Base-by-base conservation (phyloP, 1,284 basidiomycete genomes). In the Melanopsichium pennsylvanicum region DNA sequence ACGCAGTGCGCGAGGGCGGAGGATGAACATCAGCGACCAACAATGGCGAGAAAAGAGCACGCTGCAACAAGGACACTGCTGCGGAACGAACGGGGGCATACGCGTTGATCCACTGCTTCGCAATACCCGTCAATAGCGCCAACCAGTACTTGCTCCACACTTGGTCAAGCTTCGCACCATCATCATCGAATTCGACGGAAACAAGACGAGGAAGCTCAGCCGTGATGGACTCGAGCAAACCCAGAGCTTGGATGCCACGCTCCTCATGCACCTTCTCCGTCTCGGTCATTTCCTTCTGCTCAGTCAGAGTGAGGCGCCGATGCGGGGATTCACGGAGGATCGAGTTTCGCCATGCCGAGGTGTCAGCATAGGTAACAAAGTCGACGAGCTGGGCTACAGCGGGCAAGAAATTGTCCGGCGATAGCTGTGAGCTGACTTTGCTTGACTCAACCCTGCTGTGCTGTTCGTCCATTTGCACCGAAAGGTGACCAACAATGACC, bases 101-200 rank as follows among this genome's bases (percentile, higher is more conserved):
- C 3, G 89, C 88, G 74, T 93, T 96, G 37, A 89, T 87, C 46
- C 91, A 93, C 80, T 97, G 95, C 43, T 88, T 88, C 5, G 88
- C 87, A 36, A 97, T 86, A 1, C 90, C 88, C 0, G 86, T 84
- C 13, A 97, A 84, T 12, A 95, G 83, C 0, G 92, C 91, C 11
- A 97, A 85, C 82, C 88, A 90, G 70, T 90, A 88, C 54, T 88
- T 86, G 62, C 86, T 87, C 90, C 93, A 97, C 7, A 88, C 91
- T 92, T 80, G 23, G 63, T 44, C 36, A 9, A 32, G 15, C 7
- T 46, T 43, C 9, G 19, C 31, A 10, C 19, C 21, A 8, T 36
- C 48, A n/a, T n/a, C n/a, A n/a, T n/a, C n/a, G n/a, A n/a, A n/a
- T n/a, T n/a, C 57, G 5, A 18, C 21, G 4, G n/a, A 13, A 18